Evolutionary conservation across 306 rosid genomes (phyloP).

Genomic region (Spatholobus suberectus): DNA sequence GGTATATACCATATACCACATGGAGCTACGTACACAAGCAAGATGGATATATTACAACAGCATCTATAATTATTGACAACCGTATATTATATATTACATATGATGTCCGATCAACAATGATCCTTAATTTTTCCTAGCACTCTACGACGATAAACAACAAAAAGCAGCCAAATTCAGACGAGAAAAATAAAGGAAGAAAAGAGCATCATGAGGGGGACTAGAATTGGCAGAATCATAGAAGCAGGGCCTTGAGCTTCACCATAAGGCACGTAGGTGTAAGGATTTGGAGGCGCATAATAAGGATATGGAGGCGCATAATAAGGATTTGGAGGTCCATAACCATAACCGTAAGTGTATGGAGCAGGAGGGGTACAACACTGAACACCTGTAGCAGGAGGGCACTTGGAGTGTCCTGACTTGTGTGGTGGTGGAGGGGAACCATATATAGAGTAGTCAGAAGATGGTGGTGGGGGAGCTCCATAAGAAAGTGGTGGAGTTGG

Average conservation of each 20-base stretch:
- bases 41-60: background rate
- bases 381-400: slow-evolving; percentile 52
- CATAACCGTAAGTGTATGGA: slow-evolving; percentile 26
- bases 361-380: slow-evolving; percentile 49
- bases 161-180: slow-evolving; percentile 33
- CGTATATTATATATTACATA: background rate
- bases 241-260: slow-evolving; percentile 5
- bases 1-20: background rate
- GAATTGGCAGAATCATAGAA: slow-evolving; percentile 20
- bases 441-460: slow-evolving; percentile 43
- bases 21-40: background rate
- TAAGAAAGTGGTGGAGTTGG: slow-evolving; percentile 45
- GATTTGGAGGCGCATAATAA: slow-evolving; percentile 28
- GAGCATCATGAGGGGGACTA: slow-evolving; percentile 6
- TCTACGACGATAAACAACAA: background rate
- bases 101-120: background rate
- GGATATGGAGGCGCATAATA: slow-evolving; percentile 29
- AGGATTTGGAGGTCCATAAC: too few species aligned
- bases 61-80: background rate
- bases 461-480: slow-evolving; percentile 36
- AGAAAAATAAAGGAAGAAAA: slow-evolving; percentile 33
- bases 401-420: slow-evolving; percentile 30
- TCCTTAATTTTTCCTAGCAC: background rate
- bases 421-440: slow-evolving; percentile 39
- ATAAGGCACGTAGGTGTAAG: slow-evolving; percentile 50